Evolutionary conservation across 768 basidiomycete species (phyloP).

Genomic region (Serendipita sp.): DNA sequence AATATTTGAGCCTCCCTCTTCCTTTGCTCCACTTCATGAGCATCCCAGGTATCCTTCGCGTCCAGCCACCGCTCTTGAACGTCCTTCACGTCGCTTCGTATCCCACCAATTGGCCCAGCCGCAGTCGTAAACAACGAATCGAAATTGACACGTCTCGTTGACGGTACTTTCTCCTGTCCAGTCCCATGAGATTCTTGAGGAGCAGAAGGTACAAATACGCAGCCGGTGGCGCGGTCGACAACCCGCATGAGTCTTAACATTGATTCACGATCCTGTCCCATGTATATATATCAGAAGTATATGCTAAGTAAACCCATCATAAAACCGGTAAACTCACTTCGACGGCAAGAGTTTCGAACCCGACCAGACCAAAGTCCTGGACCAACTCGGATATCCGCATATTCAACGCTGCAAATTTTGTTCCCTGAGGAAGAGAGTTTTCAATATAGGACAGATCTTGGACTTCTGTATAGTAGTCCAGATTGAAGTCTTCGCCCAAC

Average conservation of each 20-base stretch:
- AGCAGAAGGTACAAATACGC: constrained; percentile 55
- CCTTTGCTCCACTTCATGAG: constrained; percentile 50
- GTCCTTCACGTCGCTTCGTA: constrained; percentile 36
- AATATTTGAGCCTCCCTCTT: constrained; percentile 38
- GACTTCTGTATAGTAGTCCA: constrained; percentile 96
- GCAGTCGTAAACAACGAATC: constrained; percentile 48
- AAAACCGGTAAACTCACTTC: constrained; percentile 38
- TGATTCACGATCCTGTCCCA: too few relatives aligned
- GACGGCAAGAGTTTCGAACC: constrained; percentile 92
- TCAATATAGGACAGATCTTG: constrained; percentile 86
- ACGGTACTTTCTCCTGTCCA: constrained; percentile 14
- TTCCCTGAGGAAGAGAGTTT: constrained; percentile 49
- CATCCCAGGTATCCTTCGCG: constrained; percentile 64
- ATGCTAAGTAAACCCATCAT: background rate
- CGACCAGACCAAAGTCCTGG: constrained; percentile 83
- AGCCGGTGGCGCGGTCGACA: constrained; percentile 86
- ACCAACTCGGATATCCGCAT: constrained; percentile 83
- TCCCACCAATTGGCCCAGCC: constrained; percentile 16
- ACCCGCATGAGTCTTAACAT: constrained; percentile 77
- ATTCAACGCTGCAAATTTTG: constrained; percentile 65
- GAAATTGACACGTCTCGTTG: constrained; percentile 34
- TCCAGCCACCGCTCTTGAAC: constrained; percentile 95
- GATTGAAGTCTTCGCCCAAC: constrained; percentile 63
- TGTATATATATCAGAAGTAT: background rate
- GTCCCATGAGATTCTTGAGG: constrained; percentile 17